Evolutionary conservation across 306 rosid species (phyloP).

Genomic region (Crataegus laevigata): DNA sequence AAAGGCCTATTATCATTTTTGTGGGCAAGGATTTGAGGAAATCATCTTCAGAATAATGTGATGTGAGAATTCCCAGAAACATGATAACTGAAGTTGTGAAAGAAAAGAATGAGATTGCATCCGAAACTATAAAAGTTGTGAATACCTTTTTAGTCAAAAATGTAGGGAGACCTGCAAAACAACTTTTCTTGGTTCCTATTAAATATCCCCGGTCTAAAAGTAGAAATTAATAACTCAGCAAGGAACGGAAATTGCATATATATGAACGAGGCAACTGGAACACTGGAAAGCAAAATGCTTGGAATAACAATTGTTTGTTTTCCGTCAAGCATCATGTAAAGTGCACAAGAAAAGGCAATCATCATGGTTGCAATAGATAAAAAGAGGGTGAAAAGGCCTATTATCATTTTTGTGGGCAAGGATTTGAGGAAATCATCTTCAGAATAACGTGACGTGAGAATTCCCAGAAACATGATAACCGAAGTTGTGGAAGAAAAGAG

Average conservation of each 20-base stretch:
- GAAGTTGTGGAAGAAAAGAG: conserved; percentile 25
- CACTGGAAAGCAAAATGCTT: background rate
- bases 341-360: conserved; percentile 27
- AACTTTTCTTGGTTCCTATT: too few relatives aligned
- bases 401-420: conserved; percentile 27
- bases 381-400: conserved; percentile 28
- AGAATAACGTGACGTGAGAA: conserved; percentile 32
- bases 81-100: conserved; percentile 13
- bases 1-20: conserved; percentile 29
- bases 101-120: conserved; percentile 27
- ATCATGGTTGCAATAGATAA: conserved; percentile 33
- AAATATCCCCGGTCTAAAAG: too few relatives aligned
- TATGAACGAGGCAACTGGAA: conserved; percentile 17
- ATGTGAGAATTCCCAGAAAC: conserved; percentile 29
- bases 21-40: conserved; percentile 24
- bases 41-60: conserved; percentile 34
- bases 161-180: background rate
- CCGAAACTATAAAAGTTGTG: too few relatives aligned
- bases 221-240: conserved; percentile 16
- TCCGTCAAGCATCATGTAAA: conserved; percentile 10
- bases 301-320: background rate
- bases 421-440: conserved; percentile 31
- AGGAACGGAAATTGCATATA: conserved; percentile 14
- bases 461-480: conserved; percentile 5
- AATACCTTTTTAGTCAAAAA: background rate